Conservation (phyloP, 768 basidiomycete species). For the Russula emetica region DNA sequence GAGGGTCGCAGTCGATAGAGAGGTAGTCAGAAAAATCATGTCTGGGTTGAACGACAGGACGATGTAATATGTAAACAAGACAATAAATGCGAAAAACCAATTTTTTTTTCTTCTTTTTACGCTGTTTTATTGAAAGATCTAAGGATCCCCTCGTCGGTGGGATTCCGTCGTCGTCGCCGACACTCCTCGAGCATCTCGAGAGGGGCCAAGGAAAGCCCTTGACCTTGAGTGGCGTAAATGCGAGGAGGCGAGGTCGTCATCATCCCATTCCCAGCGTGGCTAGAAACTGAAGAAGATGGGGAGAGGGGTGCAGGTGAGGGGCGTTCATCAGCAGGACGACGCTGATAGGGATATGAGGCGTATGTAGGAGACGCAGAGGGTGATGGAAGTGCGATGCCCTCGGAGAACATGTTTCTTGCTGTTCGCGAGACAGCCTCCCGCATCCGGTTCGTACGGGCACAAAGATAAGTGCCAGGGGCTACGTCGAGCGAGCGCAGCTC, state of each 20-base stretch:
- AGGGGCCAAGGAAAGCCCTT: slow-evolving; percentile 23
- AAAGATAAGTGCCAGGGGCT: slow-evolving; percentile 58
- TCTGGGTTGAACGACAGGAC: slow-evolving; percentile 3
- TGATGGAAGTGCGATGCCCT: background rate
- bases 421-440: slow-evolving; percentile 28
- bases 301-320: slow-evolving; percentile 2
- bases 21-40: slow-evolving; percentile 14
- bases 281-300: background rate
- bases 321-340: background rate
- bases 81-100: background rate
- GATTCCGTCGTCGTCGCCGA: slow-evolving; percentile 19
- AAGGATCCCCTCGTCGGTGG: slow-evolving; percentile 20
- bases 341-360: slow-evolving; percentile 11
- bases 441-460: slow-evolving; percentile 46
- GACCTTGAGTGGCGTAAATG: background rate
- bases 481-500: slow-evolving; percentile 50
- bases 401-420: slow-evolving; percentile 12
- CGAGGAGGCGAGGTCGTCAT: slow-evolving; percentile 2
- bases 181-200: slow-evolving; percentile 20
- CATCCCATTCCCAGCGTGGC: background rate
- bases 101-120: background rate
- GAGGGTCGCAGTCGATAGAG: background rate
- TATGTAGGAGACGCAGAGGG: slow-evolving; percentile 3
- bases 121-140: slow-evolving; percentile 8
- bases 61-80: slow-evolving; percentile 8